Conservation (phyloP, 305 asterid genomes). For the Ruellia speciosa region DNA sequence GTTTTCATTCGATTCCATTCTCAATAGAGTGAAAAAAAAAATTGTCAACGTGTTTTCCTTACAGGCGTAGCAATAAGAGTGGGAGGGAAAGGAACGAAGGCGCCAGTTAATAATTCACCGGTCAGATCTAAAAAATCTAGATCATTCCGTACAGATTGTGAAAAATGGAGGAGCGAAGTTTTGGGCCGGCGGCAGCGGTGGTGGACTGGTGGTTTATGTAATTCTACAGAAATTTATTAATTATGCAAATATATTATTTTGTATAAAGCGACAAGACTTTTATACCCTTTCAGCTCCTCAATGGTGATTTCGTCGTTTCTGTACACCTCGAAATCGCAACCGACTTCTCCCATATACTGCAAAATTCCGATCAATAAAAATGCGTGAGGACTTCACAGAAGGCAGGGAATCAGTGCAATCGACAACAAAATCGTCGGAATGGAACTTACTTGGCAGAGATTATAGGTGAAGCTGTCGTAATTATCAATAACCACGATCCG, state of each 20-base stretch:
- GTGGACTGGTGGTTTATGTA: too few relatives aligned
- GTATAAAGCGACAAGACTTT: neutral
- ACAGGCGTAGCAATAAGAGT: too few relatives aligned
- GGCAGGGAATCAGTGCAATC: neutral
- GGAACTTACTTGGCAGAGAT: slow-evolving; percentile 76
- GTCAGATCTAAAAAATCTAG: too few relatives aligned
- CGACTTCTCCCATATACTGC: slow-evolving; percentile 86
- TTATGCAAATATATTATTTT: neutral
- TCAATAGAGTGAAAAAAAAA: too few relatives aligned
- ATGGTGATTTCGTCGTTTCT: slow-evolving; percentile 86
- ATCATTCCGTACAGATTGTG: too few relatives aligned
- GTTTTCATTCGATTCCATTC: too few relatives aligned
- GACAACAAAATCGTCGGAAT: neutral
- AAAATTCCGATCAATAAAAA: slow-evolving; percentile 14
- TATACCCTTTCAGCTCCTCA: slow-evolving; percentile 62
- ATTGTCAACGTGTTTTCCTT: too few relatives aligned
- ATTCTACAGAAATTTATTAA: too few relatives aligned
- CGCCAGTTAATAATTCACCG: too few relatives aligned
- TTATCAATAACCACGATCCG: slow-evolving; percentile 80
- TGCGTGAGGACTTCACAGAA: neutral
- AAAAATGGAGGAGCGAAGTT: too few relatives aligned
- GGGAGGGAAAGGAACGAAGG: too few relatives aligned
- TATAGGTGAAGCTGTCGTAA: slow-evolving; percentile 93
- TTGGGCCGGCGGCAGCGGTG: too few relatives aligned
- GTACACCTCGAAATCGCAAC: slow-evolving; percentile 75